Conservation (phyloP, 192 early-diverging fungal genomes). For the Gryganskiella cystojenkinii region DNA sequence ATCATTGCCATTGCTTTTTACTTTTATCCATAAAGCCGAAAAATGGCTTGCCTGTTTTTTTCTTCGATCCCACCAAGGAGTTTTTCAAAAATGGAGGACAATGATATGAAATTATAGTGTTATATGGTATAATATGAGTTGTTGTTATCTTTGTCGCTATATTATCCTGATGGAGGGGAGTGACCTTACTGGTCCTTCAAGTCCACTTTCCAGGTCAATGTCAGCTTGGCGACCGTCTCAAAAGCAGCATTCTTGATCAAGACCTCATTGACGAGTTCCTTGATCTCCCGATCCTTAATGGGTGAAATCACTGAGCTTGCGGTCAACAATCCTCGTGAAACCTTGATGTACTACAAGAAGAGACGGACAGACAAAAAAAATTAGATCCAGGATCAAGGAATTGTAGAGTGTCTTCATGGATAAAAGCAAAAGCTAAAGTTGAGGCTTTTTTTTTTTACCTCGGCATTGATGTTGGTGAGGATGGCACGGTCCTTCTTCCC, state of each 20-base stretch:
- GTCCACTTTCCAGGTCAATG: slow-evolving; percentile 58
- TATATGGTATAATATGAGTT: neutral
- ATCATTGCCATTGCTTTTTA: slow-evolving; percentile 89
- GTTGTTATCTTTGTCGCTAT: neutral
- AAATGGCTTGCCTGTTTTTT: neutral
- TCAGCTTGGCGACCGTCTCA: slow-evolving; percentile 59
- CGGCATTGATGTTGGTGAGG: slow-evolving; percentile 58
- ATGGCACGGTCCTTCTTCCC: slow-evolving; percentile 62
- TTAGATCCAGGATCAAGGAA: no score
- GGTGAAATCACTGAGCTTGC: slow-evolving; percentile 40
- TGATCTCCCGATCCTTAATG: slow-evolving; percentile 40
- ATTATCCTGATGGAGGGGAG: no score
- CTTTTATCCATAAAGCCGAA: slow-evolving; percentile 60
- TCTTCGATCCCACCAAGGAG: neutral
- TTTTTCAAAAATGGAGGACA: neutral
- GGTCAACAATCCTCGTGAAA: slow-evolving; percentile 42
- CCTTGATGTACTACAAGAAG: slow-evolving; percentile 35
- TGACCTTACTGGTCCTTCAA: slow-evolving; percentile 39
- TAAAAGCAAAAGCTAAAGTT: no score
- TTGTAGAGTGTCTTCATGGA: no score
- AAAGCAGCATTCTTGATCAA: slow-evolving; percentile 61
- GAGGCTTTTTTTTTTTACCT: slow-evolving; percentile 41
- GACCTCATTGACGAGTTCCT: slow-evolving; percentile 53
- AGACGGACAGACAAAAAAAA: neutral
- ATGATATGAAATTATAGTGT: no score